A percentile compares a stretch with the other conserved stretches of the same genome.
These are phyloP conservation scores for Vitis cinerea DNA, from an alignment of 164 flowering plant genomes.

Conservation along the genomic window DNA sequence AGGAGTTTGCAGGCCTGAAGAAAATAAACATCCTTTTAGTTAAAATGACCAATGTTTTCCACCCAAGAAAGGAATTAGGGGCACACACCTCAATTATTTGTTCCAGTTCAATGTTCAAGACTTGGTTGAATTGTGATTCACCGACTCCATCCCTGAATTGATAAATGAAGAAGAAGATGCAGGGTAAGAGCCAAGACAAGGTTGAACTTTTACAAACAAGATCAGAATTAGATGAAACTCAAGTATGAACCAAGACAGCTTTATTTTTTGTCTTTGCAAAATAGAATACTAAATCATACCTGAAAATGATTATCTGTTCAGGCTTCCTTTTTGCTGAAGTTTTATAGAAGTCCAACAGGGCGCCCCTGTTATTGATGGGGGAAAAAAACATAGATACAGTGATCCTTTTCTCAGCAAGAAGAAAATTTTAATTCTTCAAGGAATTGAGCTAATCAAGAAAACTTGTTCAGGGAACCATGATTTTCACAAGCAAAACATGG, in stretches of 20 bases:
- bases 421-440: not conserved
- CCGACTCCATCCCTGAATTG: constrained; percentile 91
- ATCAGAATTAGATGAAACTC: not conserved
- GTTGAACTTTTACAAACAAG: not conserved
- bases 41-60: no score
- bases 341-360: constrained; percentile 10
- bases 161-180: not conserved
- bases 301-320: constrained; percentile 24
- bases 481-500: not conserved
- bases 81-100: constrained; percentile 71
- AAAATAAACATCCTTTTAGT: not conserved
- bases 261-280: no score
- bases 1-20: constrained; percentile 59
- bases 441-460: not conserved
- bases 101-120: constrained; percentile 74
- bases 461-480: not conserved
- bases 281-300: constrained; percentile 3
- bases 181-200: not conserved
- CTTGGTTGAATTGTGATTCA: constrained; percentile 87
- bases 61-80: not conserved
- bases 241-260: no score
- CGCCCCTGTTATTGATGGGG: not conserved
- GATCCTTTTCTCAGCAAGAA: not conserved
- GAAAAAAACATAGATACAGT: not conserved
- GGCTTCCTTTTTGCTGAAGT: constrained; percentile 18